phyloP scores from a whole-genome alignment of 768 basidiomycete species.

The Kwoniella sp. region DNA sequence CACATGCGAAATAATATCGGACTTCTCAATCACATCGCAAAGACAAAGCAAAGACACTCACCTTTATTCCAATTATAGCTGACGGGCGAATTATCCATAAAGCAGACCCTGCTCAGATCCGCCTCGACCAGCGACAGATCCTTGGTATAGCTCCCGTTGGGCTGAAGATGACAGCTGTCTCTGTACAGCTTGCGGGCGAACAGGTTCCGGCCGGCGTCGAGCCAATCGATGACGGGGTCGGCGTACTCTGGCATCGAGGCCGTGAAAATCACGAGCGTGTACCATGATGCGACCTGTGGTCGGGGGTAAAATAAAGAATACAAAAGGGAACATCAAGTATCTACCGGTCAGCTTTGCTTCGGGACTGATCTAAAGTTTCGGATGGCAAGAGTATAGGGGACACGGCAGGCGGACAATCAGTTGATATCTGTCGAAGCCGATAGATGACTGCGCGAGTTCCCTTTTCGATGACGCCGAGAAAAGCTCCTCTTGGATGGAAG shows the following conservation, averaged over 20 bases:
- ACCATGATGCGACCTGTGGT: slow-evolving; percentile 89
- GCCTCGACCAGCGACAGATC: slow-evolving; percentile 83
- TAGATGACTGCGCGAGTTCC: too few species aligned
- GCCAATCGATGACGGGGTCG: slow-evolving; percentile 99
- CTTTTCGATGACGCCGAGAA: too few species aligned
- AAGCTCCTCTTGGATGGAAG: too few species aligned
- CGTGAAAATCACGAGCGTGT: slow-evolving; percentile 97
- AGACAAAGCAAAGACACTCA: slow-evolving; percentile 56
- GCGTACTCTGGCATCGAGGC: slow-evolving; percentile 99
- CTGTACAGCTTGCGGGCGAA: slow-evolving; percentile 86
- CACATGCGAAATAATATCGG: too few species aligned
- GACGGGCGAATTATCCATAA: slow-evolving; percentile 93
- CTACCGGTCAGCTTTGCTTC: not conserved
- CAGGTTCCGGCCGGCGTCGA: slow-evolving; percentile 91
- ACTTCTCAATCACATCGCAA: too few species aligned
- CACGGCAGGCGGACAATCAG: too few species aligned
- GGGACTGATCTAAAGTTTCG: not conserved
- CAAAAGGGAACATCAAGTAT: too few species aligned
- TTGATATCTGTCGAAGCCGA: not conserved
- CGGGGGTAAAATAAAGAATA: not conserved
- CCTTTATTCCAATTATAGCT: slow-evolving; percentile 92
- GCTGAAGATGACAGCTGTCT: slow-evolving; percentile 88
- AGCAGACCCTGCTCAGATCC: slow-evolving; percentile 88
- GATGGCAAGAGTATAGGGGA: too few species aligned
- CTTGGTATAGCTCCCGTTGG: slow-evolving; percentile 93